phyloP scores from a whole-genome alignment of 148 eudicot species.

The Spergularia marina region DNA sequence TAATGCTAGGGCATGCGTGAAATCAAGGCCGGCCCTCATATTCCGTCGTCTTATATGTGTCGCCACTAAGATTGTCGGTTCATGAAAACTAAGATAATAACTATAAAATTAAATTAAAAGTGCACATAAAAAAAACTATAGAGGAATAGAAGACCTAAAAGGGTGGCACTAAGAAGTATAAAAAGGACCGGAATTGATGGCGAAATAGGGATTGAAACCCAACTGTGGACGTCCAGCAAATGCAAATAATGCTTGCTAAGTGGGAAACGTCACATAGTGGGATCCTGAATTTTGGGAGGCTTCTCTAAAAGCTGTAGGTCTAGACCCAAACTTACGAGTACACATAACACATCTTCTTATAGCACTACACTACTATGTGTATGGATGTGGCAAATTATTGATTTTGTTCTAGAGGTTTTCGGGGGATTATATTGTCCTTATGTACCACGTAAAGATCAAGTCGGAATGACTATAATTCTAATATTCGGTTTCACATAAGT shows the following conservation, averaged over 20 bases:
- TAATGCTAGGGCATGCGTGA: conserved; percentile 31
- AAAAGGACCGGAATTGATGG: conserved; percentile 24
- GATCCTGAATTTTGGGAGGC: conserved; percentile 31
- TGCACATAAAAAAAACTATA: neutral
- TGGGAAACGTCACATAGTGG: conserved; percentile 27
- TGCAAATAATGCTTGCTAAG: neutral
- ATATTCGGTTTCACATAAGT: too few relatives aligned
- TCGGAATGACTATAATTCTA: too few relatives aligned
- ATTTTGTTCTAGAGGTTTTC: too few relatives aligned
- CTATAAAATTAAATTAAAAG: neutral
- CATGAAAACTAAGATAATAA: conserved; percentile 12
- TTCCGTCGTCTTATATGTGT: conserved; percentile 34
- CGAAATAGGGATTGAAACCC: conserved; percentile 13
- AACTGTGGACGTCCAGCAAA: conserved; percentile 15
- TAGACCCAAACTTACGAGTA: conserved; percentile 11
- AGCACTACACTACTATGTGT: neutral
- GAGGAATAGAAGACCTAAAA: conserved; percentile 16
- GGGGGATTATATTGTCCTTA: too few relatives aligned
- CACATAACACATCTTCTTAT: conserved; percentile 12
- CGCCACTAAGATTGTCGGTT: conserved; percentile 37
- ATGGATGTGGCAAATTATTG: neutral
- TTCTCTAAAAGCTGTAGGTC: neutral
- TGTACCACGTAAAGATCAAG: too few relatives aligned
- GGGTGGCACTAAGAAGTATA: conserved; percentile 13
- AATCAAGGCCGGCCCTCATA: conserved; percentile 40